Evolutionary conservation across 129 eudicot species (phyloP).

Genomic region (Silybum marianum): DNA sequence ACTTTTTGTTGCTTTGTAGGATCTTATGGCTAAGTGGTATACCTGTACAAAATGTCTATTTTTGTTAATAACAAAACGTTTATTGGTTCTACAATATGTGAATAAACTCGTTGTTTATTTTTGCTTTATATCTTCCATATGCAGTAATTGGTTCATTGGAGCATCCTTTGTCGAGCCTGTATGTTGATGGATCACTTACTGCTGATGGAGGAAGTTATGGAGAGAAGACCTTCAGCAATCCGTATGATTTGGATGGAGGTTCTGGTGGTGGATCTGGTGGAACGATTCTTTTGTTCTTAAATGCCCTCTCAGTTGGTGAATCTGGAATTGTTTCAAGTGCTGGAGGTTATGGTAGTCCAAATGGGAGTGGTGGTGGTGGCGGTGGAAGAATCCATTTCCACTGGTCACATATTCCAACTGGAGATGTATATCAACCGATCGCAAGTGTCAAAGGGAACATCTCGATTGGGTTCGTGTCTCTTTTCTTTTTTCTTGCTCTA

Average conservation of each 20-base stretch:
- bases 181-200: slow-evolving; percentile 68
- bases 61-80: neutral
- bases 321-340: slow-evolving; percentile 70
- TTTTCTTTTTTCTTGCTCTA: neutral
- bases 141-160: slow-evolving; percentile 86
- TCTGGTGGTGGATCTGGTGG: slow-evolving; percentile 99
- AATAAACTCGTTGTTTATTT: neutral
- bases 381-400: slow-evolving; percentile 97
- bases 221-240: slow-evolving; percentile 30
- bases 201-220: slow-evolving; percentile 76
- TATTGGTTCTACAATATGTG: neutral
- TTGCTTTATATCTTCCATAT: slow-evolving; percentile 7
- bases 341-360: slow-evolving; percentile 76
- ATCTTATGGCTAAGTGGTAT: neutral
- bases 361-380: slow-evolving; percentile 92
- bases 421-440: slow-evolving; percentile 87
- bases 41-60: neutral
- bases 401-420: slow-evolving; percentile 89
- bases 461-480: slow-evolving; percentile 59
- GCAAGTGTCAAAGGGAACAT: slow-evolving; percentile 81
- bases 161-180: slow-evolving; percentile 67
- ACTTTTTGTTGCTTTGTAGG: slow-evolving; percentile 1
- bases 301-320: slow-evolving; percentile 46
- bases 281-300: slow-evolving; percentile 75
- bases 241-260: slow-evolving; percentile 22